Evolutionary conservation across 192 early-diverging fungal species (phyloP), one percentile per base, ranked within the genome.

Genomic region (Chytriomyces sp.): DNA sequence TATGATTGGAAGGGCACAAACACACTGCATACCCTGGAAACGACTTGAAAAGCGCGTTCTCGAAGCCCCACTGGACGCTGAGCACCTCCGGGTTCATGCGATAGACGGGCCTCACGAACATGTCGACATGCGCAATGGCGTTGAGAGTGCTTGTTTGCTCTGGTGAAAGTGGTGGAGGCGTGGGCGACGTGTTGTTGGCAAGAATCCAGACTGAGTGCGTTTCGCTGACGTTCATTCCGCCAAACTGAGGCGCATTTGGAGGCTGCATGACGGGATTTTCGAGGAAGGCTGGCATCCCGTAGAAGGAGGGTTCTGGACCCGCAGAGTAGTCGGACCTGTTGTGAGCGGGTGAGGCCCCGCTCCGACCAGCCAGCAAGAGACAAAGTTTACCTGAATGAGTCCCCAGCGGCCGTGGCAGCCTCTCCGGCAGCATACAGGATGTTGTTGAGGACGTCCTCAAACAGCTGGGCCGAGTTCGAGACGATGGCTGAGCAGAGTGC

Each of bases 1-100:
- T n/a, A n/a, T n/a, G n/a, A n/a, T n/a, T n/a, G n/a, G n/a, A n/a
- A n/a, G 22, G 25, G 36, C 75, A 22, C 69, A 41, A 22, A 59
- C 33, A 52, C 12, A 74, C 77, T 17, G 74, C n/a, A n/a, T n/a
- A n/a, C n/a, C n/a, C 77, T 8, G 77, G 77, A 44, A 44, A 78
- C 14, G 49, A 31, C 19, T 77, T 66, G 68, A 70, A 71, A n/a
- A 78, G 26, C 19, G 75, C 77, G 65, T 78, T 44, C 19, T 44
- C 41, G 60, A 78, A 78, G 12, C 75, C 77, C 49, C 41, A 52
- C 33, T 78, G 78, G 32, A 75, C 17, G 28, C 53, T 33, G 14
- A 75, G 17, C 30, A 78, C 38, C 17, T 56, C 34, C 8, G 44
- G 68, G 57, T 78, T 76, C 10, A 19, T 3, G 37, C 36, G 40